These are phyloP conservation scores for Cladophialophora yegresii DNA, from an alignment of 2,329 filamentous ascomycete species.

Conservation along the genomic window DNA sequence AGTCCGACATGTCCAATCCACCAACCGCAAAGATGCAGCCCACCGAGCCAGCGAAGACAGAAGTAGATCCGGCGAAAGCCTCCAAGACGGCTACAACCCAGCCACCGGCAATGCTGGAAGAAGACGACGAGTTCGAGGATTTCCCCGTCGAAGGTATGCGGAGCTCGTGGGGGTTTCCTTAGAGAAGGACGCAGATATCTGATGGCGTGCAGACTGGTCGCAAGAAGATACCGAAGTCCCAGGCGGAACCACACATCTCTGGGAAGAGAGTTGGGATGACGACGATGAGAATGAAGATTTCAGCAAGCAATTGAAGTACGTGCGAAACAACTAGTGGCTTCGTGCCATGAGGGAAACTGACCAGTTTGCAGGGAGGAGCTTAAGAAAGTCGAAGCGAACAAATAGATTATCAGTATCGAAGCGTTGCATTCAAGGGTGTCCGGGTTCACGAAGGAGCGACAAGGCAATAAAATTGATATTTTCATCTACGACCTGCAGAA, in stretches of 20 bases:
- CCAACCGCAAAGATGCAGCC: conserved; percentile 33
- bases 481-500: conserved; percentile 16
- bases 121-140: conserved; percentile 99
- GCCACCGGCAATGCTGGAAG: conserved; percentile 75
- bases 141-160: conserved; percentile 87
- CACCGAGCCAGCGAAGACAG: conserved; percentile 36
- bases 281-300: conserved; percentile 98
- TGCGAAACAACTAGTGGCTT: conserved; percentile 30
- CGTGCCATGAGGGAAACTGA: conserved; percentile 3
- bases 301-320: conserved; percentile 87
- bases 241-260: conserved; percentile 74
- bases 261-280: conserved; percentile 99
- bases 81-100: conserved; percentile 55
- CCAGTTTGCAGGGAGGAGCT: conserved; percentile 65
- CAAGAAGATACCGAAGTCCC: conserved; percentile 75
- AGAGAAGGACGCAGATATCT: background rate
- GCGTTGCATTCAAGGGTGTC: conserved; percentile 27
- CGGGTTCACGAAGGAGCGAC: conserved; percentile 9
- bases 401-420: conserved; percentile 31
- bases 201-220: conserved; percentile 71
- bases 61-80: conserved; percentile 47
- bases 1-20: conserved; percentile 25
- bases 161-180: background rate
- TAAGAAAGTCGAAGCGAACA: conserved; percentile 78
- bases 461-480: conserved; percentile 17